phyloP scores from a whole-genome alignment of 106 monocot genomes.

The Triglochin maritima region DNA sequence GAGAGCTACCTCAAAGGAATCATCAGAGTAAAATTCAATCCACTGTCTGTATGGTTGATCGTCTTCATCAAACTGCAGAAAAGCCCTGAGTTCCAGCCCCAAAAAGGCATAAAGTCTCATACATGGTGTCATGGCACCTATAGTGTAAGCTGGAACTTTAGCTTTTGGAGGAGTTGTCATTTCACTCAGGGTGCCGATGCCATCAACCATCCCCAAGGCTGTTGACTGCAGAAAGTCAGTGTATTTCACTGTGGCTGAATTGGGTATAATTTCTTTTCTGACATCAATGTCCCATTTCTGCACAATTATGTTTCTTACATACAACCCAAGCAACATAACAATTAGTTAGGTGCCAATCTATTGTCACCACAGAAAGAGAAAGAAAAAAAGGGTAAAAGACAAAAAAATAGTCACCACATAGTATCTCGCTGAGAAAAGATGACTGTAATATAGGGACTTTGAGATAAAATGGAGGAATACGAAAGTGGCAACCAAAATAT shows the following conservation, averaged over 20 bases:
- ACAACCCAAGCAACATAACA: too few species aligned
- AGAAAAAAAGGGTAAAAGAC: not conserved
- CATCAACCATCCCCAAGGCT: constrained; percentile 68
- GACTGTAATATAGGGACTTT: too few species aligned
- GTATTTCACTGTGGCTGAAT: constrained; percentile 64
- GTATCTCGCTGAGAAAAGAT: too few species aligned
- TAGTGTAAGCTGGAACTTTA: constrained; percentile 73
- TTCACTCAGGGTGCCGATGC: constrained; percentile 38
- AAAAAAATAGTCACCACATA: too few species aligned
- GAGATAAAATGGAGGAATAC: too few species aligned
- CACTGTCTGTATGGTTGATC: constrained; percentile 62
- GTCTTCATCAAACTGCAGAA: constrained; percentile 25
- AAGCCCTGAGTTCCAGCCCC: constrained; percentile 42
- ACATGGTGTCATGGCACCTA: constrained; percentile 87
- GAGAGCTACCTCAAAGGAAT: constrained; percentile 55
- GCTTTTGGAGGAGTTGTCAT: constrained; percentile 73
- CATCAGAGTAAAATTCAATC: constrained; percentile 55
- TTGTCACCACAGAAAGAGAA: constrained; percentile 6
- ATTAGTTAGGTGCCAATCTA: too few species aligned
- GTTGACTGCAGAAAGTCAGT: constrained; percentile 56
- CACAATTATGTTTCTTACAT: constrained; percentile 20
- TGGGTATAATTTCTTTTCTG: constrained; percentile 46
- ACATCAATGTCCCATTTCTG: constrained; percentile 92
- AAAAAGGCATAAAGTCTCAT: constrained; percentile 84
- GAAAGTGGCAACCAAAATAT: too few species aligned